These are phyloP conservation scores for Eragrostis curvula DNA, from an alignment of 176 grass and related monocot genomes.

Conservation along the genomic window DNA sequence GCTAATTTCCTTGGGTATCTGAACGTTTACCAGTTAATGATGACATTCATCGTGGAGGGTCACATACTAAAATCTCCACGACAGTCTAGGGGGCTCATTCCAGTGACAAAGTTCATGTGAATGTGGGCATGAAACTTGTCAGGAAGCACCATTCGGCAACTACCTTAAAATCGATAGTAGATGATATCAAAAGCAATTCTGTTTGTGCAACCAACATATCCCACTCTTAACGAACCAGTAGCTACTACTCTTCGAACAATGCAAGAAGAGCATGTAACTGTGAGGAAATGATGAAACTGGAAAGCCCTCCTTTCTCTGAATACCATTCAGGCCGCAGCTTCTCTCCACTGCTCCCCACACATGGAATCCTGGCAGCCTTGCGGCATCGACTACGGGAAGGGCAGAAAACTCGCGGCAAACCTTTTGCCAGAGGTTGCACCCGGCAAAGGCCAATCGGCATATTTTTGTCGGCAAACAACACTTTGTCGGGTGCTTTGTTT, in stretches of 20 bases:
- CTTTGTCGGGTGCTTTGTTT: no score
- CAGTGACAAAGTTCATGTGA: neutral
- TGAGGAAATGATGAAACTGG: neutral
- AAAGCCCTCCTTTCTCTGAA: slow-evolving; percentile 67
- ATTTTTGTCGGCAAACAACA: no score
- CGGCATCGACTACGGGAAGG: no score
- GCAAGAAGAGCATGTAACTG: neutral
- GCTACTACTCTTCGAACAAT: neutral
- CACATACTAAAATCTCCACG: no score
- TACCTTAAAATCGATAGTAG: neutral
- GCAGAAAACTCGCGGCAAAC: no score
- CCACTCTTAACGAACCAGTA: neutral
- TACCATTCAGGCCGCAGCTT: slow-evolving; percentile 91
- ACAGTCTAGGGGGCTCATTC: no score
- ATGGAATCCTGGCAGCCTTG: slow-evolving; percentile 93
- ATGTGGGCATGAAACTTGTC: neutral
- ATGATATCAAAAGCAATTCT: neutral
- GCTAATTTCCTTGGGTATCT: no score
- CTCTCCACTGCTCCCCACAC: slow-evolving; percentile 84
- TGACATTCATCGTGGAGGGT: no score
- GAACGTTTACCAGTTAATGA: no score
- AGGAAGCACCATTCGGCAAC: neutral
- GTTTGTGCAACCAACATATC: neutral
- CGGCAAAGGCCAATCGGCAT: no score
- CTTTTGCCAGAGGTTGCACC: no score